Conservation (phyloP, 352 stramenopile species). For the Phytophthora hybrid region DNA sequence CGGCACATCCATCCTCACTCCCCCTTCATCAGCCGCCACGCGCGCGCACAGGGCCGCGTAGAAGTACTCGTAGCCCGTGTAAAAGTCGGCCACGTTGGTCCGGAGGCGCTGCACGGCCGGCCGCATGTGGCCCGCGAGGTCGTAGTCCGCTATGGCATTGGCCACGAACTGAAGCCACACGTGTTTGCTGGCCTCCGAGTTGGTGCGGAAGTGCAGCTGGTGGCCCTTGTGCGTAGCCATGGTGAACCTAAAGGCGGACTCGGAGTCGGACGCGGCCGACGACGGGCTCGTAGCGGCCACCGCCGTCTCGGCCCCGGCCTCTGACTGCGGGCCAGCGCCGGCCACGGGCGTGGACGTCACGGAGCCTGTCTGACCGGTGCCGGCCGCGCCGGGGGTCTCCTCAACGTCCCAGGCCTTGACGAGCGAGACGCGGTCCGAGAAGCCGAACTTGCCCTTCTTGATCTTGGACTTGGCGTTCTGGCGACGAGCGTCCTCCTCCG, state of each 20-base stretch:
- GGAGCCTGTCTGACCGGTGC: background rate
- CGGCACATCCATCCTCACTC: slow-evolving; percentile 16
- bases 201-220: slow-evolving; percentile 88
- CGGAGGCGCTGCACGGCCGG: slow-evolving; percentile 44
- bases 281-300: slow-evolving; percentile 1
- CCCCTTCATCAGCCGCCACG: slow-evolving; percentile 50
- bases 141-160: slow-evolving; percentile 65
- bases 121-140: slow-evolving; percentile 44
- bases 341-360: slow-evolving; percentile 24
- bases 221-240: slow-evolving; percentile 86
- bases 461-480: slow-evolving; percentile 90
- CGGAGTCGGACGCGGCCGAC: slow-evolving; percentile 11
- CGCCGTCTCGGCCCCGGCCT: slow-evolving; percentile 5
- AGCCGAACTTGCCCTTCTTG: slow-evolving; percentile 90
- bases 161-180: slow-evolving; percentile 84
- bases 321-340: background rate
- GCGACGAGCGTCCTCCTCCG: slow-evolving; percentile 76
- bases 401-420: slow-evolving; percentile 81
- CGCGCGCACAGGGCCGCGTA: slow-evolving; percentile 68
- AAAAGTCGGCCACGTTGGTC: slow-evolving; percentile 77
- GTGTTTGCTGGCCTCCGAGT: slow-evolving; percentile 83
- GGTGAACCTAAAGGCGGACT: slow-evolving; percentile 81
- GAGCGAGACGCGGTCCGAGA: slow-evolving; percentile 81
- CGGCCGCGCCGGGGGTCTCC: slow-evolving; percentile 28
- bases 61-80: slow-evolving; percentile 79